Evolutionary conservation across 345 rosid species (phyloP).

Genomic region (Citrus cavaleriei): DNA sequence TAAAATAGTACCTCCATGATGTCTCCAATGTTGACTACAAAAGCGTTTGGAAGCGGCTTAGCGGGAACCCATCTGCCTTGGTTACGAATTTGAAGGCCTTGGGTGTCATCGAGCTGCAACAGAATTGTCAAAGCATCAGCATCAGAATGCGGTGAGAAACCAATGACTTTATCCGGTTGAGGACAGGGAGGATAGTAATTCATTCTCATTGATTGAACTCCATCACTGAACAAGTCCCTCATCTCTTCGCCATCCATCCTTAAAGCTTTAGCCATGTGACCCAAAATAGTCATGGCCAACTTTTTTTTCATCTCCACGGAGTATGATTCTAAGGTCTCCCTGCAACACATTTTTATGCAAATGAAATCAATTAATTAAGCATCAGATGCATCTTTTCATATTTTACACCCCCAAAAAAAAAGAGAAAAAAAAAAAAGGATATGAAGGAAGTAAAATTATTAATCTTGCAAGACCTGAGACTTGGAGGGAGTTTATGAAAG

Average conservation of each 20-base stretch:
- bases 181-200: constrained; percentile 43
- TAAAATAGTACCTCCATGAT: constrained; percentile 19
- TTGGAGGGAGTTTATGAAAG: constrained; percentile 38
- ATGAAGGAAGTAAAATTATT: not conserved
- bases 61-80: constrained; percentile 7
- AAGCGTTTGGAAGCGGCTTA: constrained; percentile 8
- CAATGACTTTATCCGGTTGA: constrained; percentile 31
- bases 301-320: constrained; percentile 25
- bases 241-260: constrained; percentile 47
- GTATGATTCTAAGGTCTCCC: constrained; percentile 50
- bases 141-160: constrained; percentile 39
- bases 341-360: constrained; percentile 8
- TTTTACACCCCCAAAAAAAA: too few species aligned
- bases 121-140: constrained; percentile 15
- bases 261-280: constrained; percentile 36
- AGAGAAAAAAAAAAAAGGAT: too few species aligned
- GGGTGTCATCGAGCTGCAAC: constrained; percentile 5
- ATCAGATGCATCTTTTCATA: too few species aligned
- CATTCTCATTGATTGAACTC: constrained; percentile 39
- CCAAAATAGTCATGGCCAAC: constrained; percentile 33
- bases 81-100: constrained; percentile 16
- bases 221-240: constrained; percentile 24
- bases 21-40: constrained; percentile 14
- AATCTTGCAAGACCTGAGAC: constrained; percentile 30
- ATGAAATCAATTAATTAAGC: not conserved